Evolutionary conservation across 495 filamentous ascomycete genomes (phyloP).

Genomic region (Poronia punctata): DNA sequence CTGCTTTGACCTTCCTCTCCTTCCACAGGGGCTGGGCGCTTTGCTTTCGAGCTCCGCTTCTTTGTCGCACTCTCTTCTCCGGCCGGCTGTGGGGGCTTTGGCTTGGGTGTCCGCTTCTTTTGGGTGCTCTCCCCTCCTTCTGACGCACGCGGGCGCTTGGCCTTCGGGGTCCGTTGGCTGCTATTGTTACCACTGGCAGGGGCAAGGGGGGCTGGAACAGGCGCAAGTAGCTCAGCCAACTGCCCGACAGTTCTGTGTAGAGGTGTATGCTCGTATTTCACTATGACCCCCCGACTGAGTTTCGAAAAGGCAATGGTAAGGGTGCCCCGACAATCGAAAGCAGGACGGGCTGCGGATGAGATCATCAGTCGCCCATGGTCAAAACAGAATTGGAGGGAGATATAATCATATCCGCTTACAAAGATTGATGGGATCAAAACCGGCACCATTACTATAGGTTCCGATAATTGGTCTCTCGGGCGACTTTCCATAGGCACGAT

Average conservation of each 20-base stretch:
- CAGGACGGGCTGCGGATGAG: slow-evolving; percentile 34
- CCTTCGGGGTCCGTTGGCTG: slow-evolving; percentile 13
- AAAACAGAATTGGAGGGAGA: neutral
- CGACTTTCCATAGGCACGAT: slow-evolving; percentile 32
- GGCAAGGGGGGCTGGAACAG: slow-evolving; percentile 17
- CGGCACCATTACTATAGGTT: slow-evolving; percentile 33
- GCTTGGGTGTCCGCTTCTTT: slow-evolving; percentile 22
- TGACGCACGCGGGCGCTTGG: slow-evolving; percentile 16
- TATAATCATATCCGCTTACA: slow-evolving; percentile 17
- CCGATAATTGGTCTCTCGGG: slow-evolving; percentile 29
- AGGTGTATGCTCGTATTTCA: slow-evolving; percentile 42
- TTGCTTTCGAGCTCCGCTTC: slow-evolving; percentile 17
- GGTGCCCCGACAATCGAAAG: slow-evolving; percentile 43
- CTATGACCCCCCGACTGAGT: slow-evolving; percentile 28
- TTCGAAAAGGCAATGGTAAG: slow-evolving; percentile 37
- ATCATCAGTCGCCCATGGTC: slow-evolving; percentile 9
- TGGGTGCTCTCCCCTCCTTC: slow-evolving; percentile 19
- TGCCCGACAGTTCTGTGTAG: slow-evolving; percentile 40
- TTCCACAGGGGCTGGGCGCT: slow-evolving; percentile 15
- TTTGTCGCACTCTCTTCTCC: slow-evolving; percentile 9
- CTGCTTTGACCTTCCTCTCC: slow-evolving; percentile 20
- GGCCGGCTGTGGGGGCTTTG: slow-evolving; percentile 10
- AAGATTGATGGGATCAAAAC: slow-evolving; percentile 33
- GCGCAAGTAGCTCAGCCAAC: slow-evolving; percentile 32
- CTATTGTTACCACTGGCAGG: neutral